Base-by-base conservation (phyloP, 2,329 filamentous ascomycete species). In the Tolypocladium paradoxum region DNA sequence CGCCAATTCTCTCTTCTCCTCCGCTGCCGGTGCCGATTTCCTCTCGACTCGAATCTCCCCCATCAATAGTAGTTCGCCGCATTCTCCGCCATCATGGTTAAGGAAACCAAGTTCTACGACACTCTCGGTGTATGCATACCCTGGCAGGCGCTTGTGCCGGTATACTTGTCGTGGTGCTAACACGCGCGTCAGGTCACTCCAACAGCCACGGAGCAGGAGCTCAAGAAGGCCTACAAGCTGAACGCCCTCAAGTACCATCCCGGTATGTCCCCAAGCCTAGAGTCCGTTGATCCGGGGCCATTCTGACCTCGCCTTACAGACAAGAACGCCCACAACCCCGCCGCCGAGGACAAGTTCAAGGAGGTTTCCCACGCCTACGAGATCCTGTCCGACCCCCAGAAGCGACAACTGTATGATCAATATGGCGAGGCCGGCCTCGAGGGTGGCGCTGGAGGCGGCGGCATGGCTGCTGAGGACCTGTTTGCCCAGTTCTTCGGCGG, bases 381-480 rank as follows among this genome's bases (percentile, higher is more conserved):
- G 77, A 81, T 95, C 61, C 84, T 99, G 20, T 93, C 88, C 62
- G 93, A 99, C 68, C 71, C 88, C 38, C 87, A 96, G 71, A 96
- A 96, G 80, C 89, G 93, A 67, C 74, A 83, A 63, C 69, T 97
- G 57, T 99, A 99, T 72, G 93, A 99, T 67, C 90, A 96, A 73
- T 96, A 95, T 85, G 93, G 93, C 61, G 91, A 99, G 76, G 90
- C 95, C 64, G 93, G 93, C 58, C 82, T 99, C 50, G 92, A 97
- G 69, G 91, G 91, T 61, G 91, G 88, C 64, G 88, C 78, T 52
- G 87, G 82, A 56, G 84, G 78, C 55, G 79, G 82, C 58, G 90
- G 90, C 67, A 96, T 96, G 90, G 90, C 88, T 61, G 92, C 92
- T 24, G 93, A 97, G 72, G 92, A 97, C 62, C 79, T 97, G 58